Evolutionary conservation across 192 early-diverging fungal species (phyloP).

Genomic region (Physocladia obscura): DNA sequence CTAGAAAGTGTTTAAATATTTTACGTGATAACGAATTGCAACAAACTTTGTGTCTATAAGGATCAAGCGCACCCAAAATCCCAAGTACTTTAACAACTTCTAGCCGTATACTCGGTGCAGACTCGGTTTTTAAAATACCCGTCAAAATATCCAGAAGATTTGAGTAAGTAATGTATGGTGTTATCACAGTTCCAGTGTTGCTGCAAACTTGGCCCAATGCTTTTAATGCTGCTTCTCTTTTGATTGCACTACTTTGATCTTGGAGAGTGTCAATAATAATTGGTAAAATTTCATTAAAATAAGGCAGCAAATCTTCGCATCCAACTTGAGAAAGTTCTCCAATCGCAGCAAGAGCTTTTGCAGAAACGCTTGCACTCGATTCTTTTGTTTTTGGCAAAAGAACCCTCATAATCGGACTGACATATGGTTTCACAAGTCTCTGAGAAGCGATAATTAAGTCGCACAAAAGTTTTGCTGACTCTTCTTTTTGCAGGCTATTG

Average conservation of each 20-base stretch:
- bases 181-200: constrained; percentile 84
- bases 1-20: constrained; percentile 18
- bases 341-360: constrained; percentile 73
- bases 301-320: constrained; percentile 77
- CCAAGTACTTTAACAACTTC: constrained; percentile 90
- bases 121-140: constrained; percentile 80
- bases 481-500: constrained; percentile 76
- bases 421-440: constrained; percentile 83
- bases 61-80: constrained; percentile 92
- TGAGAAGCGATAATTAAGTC: constrained; percentile 76
- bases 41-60: constrained; percentile 69
- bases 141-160: constrained; percentile 75
- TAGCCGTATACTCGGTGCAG: constrained; percentile 64
- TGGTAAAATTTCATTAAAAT: constrained; percentile 78
- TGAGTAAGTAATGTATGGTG: constrained; percentile 88
- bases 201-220: constrained; percentile 82
- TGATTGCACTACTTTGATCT: constrained; percentile 78
- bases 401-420: constrained; percentile 81
- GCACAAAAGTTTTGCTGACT: constrained; percentile 76
- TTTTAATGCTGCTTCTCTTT: constrained; percentile 84
- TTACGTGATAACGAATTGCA: background rate
- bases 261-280: constrained; percentile 86
- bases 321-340: constrained; percentile 83
- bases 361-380: constrained; percentile 73
- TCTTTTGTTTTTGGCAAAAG: constrained; percentile 76